phyloP scores from a whole-genome alignment of 2,329 filamentous ascomycete genomes.

The Hypoxylon sp. region DNA sequence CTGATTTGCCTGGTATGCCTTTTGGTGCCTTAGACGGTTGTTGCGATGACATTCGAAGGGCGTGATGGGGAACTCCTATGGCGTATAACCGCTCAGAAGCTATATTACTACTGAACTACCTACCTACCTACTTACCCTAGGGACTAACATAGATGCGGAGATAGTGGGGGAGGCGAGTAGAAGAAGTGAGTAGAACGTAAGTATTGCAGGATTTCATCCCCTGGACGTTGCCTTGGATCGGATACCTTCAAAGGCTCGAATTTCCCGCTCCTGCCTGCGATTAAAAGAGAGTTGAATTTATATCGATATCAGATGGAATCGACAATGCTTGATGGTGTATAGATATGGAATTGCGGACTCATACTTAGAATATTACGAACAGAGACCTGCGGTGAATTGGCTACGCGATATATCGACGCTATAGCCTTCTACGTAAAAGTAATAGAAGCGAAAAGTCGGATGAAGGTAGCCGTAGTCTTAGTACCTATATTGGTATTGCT shows the following conservation, averaged over 20 bases:
- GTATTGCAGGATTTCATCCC: no score
- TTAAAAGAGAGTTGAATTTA: background rate
- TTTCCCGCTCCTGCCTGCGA: no score
- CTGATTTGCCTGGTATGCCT: background rate
- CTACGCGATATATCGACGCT: background rate
- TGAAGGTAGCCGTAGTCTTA: background rate
- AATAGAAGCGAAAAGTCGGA: background rate
- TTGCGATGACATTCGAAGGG: conserved; percentile 24
- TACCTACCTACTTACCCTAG: no score
- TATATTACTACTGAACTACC: background rate
- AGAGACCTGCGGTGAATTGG: no score
- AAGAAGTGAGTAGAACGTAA: background rate
- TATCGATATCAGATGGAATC: no score
- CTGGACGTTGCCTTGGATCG: no score
- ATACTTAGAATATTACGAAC: background rate
- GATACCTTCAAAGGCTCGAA: no score
- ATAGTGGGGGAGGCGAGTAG: conserved; percentile 5
- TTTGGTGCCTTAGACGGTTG: background rate
- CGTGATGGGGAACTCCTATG: conserved; percentile 17
- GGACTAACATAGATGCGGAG: conserved; percentile 13
- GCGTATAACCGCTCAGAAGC: conserved; percentile 16
- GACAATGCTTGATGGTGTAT: no score
- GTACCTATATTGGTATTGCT: background rate
- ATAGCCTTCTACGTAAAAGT: background rate
- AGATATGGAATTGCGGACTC: background rate